Percentiles rank a stretch among this genome's conserved stretches.
These are phyloP conservation scores for Teratosphaeria nubilosa DNA, from an alignment of 2,329 filamentous ascomycete species.

Conservation along the genomic window DNA sequence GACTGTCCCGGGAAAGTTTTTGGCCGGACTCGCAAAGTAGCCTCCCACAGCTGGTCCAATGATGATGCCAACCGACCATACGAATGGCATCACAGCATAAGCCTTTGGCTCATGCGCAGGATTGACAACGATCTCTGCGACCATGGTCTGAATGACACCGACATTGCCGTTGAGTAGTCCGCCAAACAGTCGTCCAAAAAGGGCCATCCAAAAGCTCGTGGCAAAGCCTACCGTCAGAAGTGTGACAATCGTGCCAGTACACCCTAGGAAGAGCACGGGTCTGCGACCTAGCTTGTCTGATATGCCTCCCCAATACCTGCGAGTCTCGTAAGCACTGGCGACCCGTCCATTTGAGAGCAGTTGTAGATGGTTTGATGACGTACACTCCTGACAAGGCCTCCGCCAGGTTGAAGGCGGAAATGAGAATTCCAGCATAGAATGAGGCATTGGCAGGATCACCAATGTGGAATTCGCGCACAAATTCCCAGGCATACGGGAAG, in stretches of 20 bases:
- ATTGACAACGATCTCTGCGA: conserved; percentile 73
- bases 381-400: conserved; percentile 73
- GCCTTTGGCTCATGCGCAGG: conserved; percentile 81
- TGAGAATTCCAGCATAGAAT: conserved; percentile 79
- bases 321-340: neutral
- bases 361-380: conserved; percentile 4
- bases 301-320: conserved; percentile 64
- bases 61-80: conserved; percentile 86
- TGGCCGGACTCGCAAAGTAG: conserved; percentile 67
- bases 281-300: conserved; percentile 79
- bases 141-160: conserved; percentile 69
- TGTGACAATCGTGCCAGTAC: conserved; percentile 70
- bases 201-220: conserved; percentile 71
- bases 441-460: conserved; percentile 66
- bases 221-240: conserved; percentile 76
- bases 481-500: conserved; percentile 82
- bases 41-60: conserved; percentile 83
- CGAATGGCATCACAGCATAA: conserved; percentile 87
- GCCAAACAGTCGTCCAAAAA: conserved; percentile 65
- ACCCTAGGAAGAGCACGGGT: conserved; percentile 72
- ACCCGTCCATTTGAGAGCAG: neutral
- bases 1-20: conserved; percentile 63
- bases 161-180: conserved; percentile 86
- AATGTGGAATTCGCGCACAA: conserved; percentile 66
- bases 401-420: conserved; percentile 73